Evolutionary conservation across 192 early-diverging fungal species (phyloP), one percentile per base, ranked within the genome.

Genomic region (Umbelopsis sp.): DNA sequence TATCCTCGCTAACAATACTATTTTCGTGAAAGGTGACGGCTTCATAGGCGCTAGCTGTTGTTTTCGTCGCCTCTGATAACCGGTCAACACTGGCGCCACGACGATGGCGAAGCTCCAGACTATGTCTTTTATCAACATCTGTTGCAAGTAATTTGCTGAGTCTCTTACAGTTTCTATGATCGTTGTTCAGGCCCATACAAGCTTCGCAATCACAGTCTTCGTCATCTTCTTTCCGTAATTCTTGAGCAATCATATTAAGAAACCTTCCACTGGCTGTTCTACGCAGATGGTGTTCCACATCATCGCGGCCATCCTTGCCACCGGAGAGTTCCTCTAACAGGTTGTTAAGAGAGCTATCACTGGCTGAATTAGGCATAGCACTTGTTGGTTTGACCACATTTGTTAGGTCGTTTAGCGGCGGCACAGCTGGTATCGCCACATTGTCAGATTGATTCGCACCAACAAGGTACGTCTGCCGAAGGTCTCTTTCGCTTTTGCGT

Each of bases 41-140:
- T 35, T 61, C 55, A 35, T 61, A 61, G 2, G 25, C 55, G 18
- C 16, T 35, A 8, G 55, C 33, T 7, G 27, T 61, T 2, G 25
- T 18, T 61, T 18, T 33, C 0, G 55, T 35, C 13, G 18, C 55
- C 6, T 61, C 55, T 6, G 55, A 61, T 18, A 61, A 30, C 6
- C 48, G 33, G 45, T 76, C 74, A 49, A 76, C 49, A 61, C 74
- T 76, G 16, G 74, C 74, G 21, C 74, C 74, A 15, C 74, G 58
- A 16, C 45, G 69, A 21, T 64, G 64, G 49, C 74, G 70, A 15
- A 76, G 18, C 20, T 76, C 74, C 15, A 76, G 37, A 20, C 74
- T 76, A 16, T 61, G 46, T 5, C 74, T 47, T 13, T 53, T 52
- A 8, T 71, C 74, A 22, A 41, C n/a, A 21, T 67, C 64, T 6